Evolutionary conservation across 169 alveolate genomes (phyloP).

Genomic region (Blepharisma undulans): DNA sequence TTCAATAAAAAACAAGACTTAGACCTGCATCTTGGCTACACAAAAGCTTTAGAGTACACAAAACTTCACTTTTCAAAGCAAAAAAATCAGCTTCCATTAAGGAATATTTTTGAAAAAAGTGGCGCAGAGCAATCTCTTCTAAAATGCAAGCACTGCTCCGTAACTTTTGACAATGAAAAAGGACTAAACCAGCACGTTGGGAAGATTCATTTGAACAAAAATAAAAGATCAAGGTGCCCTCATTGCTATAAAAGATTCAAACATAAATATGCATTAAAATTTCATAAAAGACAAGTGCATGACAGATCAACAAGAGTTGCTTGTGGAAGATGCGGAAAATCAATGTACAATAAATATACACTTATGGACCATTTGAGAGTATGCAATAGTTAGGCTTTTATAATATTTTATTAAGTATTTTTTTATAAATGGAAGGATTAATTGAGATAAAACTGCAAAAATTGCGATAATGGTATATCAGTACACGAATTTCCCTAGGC

Average conservation of each 20-base stretch:
- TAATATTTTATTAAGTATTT: not conserved
- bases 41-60: not conserved
- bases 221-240: conserved; percentile 10
- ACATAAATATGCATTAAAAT: conserved; percentile 21
- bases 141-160: not conserved
- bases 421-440: not conserved
- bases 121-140: not conserved
- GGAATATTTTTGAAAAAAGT: not conserved
- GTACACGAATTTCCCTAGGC: no score
- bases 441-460: no score
- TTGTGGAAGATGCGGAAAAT: conserved; percentile 30
- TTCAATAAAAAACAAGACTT: not conserved
- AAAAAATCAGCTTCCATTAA: not conserved
- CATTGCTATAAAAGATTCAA: conserved; percentile 17
- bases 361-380: not conserved
- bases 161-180: not conserved
- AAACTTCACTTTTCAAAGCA: not conserved
- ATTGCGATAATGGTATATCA: no score
- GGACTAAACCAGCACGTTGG: conserved; percentile 31
- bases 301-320: conserved; percentile 9
- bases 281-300: conserved; percentile 19
- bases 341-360: conserved; percentile 23
- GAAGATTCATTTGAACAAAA: not conserved
- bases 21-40: not conserved
- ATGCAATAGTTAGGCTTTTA: not conserved